Conservation (phyloP, 1,284 basidiomycete species). For the Coriolopsis trogii region DNA sequence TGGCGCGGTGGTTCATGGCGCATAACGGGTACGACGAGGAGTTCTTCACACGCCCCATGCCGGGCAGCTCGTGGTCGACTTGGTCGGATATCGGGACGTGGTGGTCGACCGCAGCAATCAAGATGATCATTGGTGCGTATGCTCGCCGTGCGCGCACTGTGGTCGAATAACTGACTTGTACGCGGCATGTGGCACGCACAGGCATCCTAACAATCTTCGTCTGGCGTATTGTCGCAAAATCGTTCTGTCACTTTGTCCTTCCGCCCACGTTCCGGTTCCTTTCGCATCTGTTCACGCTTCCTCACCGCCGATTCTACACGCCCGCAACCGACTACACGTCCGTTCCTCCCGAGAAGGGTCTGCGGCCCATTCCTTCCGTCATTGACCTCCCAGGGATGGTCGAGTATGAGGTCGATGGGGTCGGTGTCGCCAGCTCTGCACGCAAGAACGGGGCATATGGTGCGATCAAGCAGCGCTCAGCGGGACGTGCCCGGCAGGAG, state of each 20-base stretch:
- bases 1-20: conserved; percentile 66
- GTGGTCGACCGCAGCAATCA: conserved; percentile 59
- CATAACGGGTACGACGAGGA: conserved; percentile 40
- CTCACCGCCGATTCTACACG: conserved; percentile 82
- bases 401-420: conserved; percentile 38
- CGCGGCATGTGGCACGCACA: conserved; percentile 9
- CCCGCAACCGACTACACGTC: conserved; percentile 85
- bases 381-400: conserved; percentile 69
- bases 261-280: conserved; percentile 83
- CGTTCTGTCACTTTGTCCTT: conserved; percentile 68
- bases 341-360: conserved; percentile 59
- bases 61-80: conserved; percentile 55
- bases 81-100: conserved; percentile 54
- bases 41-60: conserved; percentile 50
- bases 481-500: conserved; percentile 15
- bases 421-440: conserved; percentile 23
- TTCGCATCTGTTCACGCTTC: conserved; percentile 64
- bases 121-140: conserved; percentile 60
- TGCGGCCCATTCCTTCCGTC: conserved; percentile 83
- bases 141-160: background rate
- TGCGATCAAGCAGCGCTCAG: conserved; percentile 24
- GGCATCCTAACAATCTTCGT: conserved; percentile 75
- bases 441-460: conserved; percentile 11
- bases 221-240: conserved; percentile 87
- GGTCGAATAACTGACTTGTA: background rate